These are phyloP conservation scores for Gautieria morchelliformis DNA, from an alignment of 768 basidiomycete genomes.

Conservation along the genomic window DNA sequence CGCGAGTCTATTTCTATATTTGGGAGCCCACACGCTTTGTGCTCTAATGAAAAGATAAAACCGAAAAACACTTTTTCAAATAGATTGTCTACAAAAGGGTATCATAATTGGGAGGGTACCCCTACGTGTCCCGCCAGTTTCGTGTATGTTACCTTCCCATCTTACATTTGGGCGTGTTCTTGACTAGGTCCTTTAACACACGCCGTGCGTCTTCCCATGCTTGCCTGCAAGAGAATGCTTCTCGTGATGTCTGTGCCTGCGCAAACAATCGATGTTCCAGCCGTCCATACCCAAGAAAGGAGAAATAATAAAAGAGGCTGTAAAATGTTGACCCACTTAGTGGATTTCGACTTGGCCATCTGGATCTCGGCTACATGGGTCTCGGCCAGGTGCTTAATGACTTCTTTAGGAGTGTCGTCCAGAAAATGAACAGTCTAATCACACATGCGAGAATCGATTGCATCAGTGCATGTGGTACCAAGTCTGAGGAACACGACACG, in stretches of 20 bases:
- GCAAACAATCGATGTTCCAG: slow-evolving; percentile 8
- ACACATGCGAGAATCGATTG: background rate
- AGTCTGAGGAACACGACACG: background rate
- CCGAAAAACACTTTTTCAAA: no score
- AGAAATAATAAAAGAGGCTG: slow-evolving; percentile 4
- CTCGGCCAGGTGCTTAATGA: slow-evolving; percentile 16
- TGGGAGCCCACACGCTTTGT: no score
- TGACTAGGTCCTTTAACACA: slow-evolving; percentile 11
- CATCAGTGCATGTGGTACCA: background rate
- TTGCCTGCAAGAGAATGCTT: slow-evolving; percentile 24
- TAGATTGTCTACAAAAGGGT: no score
- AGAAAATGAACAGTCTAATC: slow-evolving; percentile 13
- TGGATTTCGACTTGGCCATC: background rate
- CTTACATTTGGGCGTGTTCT: background rate
- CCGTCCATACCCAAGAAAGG: slow-evolving; percentile 1
- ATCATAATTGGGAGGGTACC: no score
- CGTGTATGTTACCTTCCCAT: background rate
- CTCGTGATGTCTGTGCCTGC: slow-evolving; percentile 15
- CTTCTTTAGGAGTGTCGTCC: slow-evolving; percentile 15
- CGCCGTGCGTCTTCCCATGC: slow-evolving; percentile 23
- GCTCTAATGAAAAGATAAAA: no score
- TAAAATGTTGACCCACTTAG: slow-evolving; percentile 8
- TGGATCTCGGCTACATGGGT: background rate
- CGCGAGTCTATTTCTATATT: no score
- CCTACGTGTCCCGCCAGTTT: no score